Base-by-base conservation (phyloP, 257 asterid species). In the Sherardia arvensis region DNA sequence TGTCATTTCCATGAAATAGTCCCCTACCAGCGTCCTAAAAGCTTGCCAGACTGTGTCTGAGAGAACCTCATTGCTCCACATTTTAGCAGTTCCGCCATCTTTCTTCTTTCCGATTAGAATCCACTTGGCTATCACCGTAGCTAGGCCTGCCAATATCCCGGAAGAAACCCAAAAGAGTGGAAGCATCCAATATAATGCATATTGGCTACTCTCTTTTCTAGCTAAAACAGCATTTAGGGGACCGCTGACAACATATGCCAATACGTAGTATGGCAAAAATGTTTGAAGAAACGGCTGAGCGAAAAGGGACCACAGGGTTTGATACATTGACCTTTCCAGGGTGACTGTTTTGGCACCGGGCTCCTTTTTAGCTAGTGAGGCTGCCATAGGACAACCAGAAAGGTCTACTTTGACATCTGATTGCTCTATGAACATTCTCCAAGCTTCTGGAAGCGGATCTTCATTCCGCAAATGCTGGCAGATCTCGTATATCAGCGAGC, bases 11-110 rank as follows among this genome's bases (percentile, higher is more conserved):
- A 89, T 74, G 78, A 89, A 89, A 54, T 86, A 86, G 1, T 89
- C 96, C 1, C 93, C 94, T 4, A 75, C 79, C 3, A 89, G 18
- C 7, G 89, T 85, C 76, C 80, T 90, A 45, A 83, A 80, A 58
- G 97, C 90, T 66, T 90, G 97, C 97, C 97, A 87, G 14, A 86
- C 55, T 1, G 97, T 90, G 67, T 90, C 97, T 79, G 82, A 72
- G 51, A 78, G 73, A 8, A 85, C 76, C 2, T 79, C 68, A 54
- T 23, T 75, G 70, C 95, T 85, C 97, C 97, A 90, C 1, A 90
- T 80, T 4, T 61, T 70, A 32, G 78, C 79, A 0, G 80, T 79
- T 48, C 83, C 89, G 0, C 95, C 97, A 7, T 80, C 91, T 73
- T 85, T 84, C 81, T 83, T 90, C 62, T 73, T 80, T 17, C 91